phyloP scores from a whole-genome alignment of 805 yeast species.

The Hanseniaspora lachancei region DNA sequence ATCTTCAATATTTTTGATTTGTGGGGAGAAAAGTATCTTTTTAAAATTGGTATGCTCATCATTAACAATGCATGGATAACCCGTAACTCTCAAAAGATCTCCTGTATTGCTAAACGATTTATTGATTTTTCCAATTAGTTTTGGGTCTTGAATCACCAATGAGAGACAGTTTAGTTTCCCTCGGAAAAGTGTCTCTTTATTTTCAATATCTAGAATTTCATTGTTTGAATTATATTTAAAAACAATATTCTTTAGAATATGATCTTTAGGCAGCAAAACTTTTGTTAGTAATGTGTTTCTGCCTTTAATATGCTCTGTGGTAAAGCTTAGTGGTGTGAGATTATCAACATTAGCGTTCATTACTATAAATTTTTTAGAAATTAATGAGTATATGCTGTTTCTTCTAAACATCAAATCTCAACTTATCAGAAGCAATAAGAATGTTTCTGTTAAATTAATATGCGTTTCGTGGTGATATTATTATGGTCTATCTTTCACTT shows the following conservation, averaged over 20 bases:
- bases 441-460: no score
- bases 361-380: neutral
- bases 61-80: slow-evolving; percentile 14
- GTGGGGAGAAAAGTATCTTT: slow-evolving; percentile 1
- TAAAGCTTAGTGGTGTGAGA: neutral
- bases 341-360: neutral
- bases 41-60: slow-evolving; percentile 14
- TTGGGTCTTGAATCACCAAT: neutral
- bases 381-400: no score
- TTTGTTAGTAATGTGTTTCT: neutral
- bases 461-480: no score
- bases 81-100: slow-evolving; percentile 2
- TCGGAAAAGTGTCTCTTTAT: neutral
- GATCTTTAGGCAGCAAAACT: neutral
- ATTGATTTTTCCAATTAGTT: neutral
- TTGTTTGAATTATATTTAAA: neutral
- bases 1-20: neutral
- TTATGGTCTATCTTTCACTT: no score
- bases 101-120: slow-evolving; percentile 2
- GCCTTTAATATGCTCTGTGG: neutral
- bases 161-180: neutral
- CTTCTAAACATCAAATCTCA: neutral
- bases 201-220: slow-evolving; percentile 6
- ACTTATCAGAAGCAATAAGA: no score
- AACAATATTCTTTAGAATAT: neutral